Conservation (phyloP, 2,329 filamentous ascomycete species). For the Aspergillus proliferans region DNA sequence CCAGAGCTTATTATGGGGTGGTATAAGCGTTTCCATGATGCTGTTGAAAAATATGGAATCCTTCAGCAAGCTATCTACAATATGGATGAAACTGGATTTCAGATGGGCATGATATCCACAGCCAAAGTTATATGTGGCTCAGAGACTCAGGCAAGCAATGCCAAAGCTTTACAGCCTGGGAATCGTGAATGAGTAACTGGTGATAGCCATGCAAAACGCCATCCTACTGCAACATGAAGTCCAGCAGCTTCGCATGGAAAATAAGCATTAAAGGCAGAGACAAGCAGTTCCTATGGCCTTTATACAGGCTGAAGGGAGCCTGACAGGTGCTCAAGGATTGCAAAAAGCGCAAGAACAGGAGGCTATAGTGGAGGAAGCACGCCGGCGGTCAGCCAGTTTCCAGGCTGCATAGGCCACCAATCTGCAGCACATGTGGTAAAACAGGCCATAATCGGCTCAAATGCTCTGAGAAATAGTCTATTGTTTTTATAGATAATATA, state of each 20-base stretch:
- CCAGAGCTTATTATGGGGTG: too few relatives aligned
- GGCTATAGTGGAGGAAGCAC: not conserved
- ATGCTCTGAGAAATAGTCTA: not conserved
- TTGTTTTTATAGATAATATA: not conserved
- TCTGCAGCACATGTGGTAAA: not conserved
- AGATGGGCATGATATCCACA: too few relatives aligned
- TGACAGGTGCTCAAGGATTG: not conserved
- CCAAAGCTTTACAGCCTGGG: constrained; percentile 3
- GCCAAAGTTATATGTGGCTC: constrained; percentile 5
- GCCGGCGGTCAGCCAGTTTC: not conserved
- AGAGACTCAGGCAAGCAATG: constrained; percentile 1
- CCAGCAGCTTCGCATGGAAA: not conserved
- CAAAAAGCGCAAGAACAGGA: too few relatives aligned
- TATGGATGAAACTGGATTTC: too few relatives aligned
- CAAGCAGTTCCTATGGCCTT: not conserved
- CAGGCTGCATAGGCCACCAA: not conserved
- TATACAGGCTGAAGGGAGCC: not conserved
- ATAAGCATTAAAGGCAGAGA: not conserved
- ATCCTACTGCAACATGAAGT: not conserved
- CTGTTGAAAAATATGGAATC: too few relatives aligned
- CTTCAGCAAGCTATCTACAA: too few relatives aligned
- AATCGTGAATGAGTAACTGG: constrained; percentile 9
- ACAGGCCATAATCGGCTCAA: not conserved
- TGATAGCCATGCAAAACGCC: not conserved
- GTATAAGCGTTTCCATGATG: too few relatives aligned